Evolutionary conservation across 129 eudicot species (phyloP), one percentile per base, ranked within the genome.

Genomic region (Helichrysum umbraculigerum): DNA sequence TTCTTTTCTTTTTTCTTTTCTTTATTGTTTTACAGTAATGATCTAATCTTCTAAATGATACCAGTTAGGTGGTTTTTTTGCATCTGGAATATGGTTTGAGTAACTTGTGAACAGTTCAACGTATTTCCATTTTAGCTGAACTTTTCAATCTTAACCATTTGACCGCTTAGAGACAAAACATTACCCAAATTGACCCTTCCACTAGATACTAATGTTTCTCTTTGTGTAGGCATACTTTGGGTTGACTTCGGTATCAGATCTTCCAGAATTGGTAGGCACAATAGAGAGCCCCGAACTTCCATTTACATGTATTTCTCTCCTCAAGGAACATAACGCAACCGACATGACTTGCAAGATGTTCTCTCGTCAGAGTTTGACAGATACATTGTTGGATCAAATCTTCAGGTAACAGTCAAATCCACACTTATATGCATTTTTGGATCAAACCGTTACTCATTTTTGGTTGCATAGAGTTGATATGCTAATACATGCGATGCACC

Each of bases 311-410:
- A 88, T 93, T 32, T 88, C 93, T 16, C 73, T 91, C 47, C 91
- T 93, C 56, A 91, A 91, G 86, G 68, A 84, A 84, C 91, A 93
- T 25, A 41, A 19, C n/a, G 77, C 78, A 65, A 83, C 83, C 57
- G 98, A 93, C 59, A 71, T 85, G 81, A 88, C 96, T n/a, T 93
- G 84, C 86, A 93, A 93, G 87, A 80, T 93, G 71, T 93, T 93
- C 82, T 93, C 98, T 59, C 93, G 97, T 74, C 78, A 87, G 57
- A 88, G 91, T 35, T 69, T 91, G 90, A 71, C 78, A 5, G 97
- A 91, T 59, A 83, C 29, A 17, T 84, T 89, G 56, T 79, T 94
- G 86, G 96, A 94, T 86, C 72, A 87, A 10, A 78, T 94, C 51
- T 94, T 93, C 80, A 93, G 98, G 98, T 93, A 90, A 34, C 47